Evolutionary conservation across 2,329 filamentous ascomycete species (phyloP), one percentile per base, ranked within the genome.

Genomic region (Aureobasidium sp.): DNA sequence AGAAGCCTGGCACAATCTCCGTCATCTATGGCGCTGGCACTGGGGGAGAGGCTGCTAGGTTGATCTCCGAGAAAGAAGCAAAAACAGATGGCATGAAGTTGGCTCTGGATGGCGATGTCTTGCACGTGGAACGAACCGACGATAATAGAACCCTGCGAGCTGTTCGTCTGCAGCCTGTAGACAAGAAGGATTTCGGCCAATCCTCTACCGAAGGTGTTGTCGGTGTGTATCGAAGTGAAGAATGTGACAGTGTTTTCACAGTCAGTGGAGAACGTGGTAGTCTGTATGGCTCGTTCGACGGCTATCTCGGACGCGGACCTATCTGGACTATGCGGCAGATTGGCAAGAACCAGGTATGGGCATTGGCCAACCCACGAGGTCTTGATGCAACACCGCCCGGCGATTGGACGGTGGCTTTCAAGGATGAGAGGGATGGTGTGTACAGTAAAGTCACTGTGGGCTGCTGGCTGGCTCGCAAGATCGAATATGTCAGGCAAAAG

Each of bases 241-340:
- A 78, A 41, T 66, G 70, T 1, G 73, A 77, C 5, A 77, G 74
- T 5, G 70, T 64, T 0, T 74, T 79, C 64, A 67, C 69, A 47
- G 72, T 72, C 61, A 67, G 62, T 5, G 75, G 75, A 5, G 65
- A 65, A 5, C 70, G 71, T n/a, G 72, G 69, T 9, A 67, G 76
- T 62, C 58, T 79, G n/a, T 78, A 78, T 61, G 77, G 75, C 7
- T 67, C 69, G 1, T 79, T 79, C 62, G 70, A 75, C 58, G 77
- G 77, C 5, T 79, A 70, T 59, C 66, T 79, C 4, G 77, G 77
- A 1, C 67, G 67, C 15, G 77, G 77, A 2, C 72, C 75, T 1
- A 66, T 68, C 3, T 71, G 73, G 56, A 62, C 74, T 2, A 76
- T 79, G 71, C 66, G 68, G 14, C 71, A 72, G 36, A 60, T 79